Conservation (phyloP, 139 green algal genomes). For the Volvox reticuliferus region DNA sequence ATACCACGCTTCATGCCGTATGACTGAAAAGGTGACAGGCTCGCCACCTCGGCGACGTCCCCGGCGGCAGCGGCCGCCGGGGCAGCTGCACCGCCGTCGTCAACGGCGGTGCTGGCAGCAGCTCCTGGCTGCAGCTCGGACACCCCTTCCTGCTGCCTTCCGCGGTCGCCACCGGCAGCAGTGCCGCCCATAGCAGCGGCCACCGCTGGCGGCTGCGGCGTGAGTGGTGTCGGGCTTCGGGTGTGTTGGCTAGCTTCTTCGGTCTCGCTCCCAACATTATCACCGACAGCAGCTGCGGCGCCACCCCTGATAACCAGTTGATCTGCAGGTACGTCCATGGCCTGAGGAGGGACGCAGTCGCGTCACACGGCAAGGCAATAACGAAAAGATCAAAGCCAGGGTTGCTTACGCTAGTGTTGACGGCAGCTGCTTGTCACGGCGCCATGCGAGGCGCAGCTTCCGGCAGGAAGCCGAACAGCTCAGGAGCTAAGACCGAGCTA, state of each 20-base stretch:
- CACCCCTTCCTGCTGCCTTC: neutral
- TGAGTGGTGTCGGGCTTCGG: neutral
- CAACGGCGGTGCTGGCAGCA: neutral
- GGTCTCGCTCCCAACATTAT: neutral
- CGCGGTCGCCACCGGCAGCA: no score
- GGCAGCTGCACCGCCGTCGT: no score
- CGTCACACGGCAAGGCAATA: no score
- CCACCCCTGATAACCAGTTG: neutral
- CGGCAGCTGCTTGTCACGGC: no score
- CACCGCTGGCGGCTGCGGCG: no score
- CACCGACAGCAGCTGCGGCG: neutral
- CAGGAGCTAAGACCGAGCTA: no score
- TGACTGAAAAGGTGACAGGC: neutral
- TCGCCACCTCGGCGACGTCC: neutral
- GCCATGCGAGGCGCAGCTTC: no score
- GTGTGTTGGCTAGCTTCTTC: neutral
- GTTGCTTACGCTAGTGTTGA: no score
- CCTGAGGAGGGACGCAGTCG: neutral
- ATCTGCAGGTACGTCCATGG: constrained; percentile 38
- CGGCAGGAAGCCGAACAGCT: no score
- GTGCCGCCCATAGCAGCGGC: neutral
- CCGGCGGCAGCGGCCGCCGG: neutral
- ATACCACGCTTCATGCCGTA: neutral
- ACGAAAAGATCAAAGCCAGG: no score
- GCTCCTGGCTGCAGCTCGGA: neutral